phyloP scores from a whole-genome alignment of 805 yeast species.

The Lachancea fermentati region DNA sequence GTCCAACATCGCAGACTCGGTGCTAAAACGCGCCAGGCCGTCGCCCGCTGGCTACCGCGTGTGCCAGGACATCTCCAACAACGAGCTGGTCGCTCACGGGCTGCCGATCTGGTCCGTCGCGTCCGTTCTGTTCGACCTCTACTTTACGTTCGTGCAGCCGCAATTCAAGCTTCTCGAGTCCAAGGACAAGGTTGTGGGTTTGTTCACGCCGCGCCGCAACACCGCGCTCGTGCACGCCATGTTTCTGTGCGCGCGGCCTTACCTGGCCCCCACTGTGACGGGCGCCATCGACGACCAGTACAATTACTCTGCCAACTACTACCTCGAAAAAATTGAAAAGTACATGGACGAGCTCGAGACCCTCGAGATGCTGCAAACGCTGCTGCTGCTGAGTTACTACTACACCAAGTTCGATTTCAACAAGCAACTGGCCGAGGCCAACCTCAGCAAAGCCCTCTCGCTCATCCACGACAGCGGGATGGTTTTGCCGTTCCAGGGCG shows the following conservation, averaged over 20 bases:
- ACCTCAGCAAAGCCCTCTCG: not conserved
- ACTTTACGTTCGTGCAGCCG: conserved; percentile 5
- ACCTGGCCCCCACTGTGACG: not conserved
- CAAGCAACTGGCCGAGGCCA: not conserved
- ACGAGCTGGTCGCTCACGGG: conserved; percentile 2
- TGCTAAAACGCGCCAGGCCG: not conserved
- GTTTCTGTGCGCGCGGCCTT: conserved; percentile 7
- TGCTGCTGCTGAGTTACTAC: conserved; percentile 3
- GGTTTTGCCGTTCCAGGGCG: not conserved
- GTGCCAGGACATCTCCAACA: conserved; percentile 3
- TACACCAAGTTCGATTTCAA: not conserved
- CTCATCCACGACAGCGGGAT: conserved; percentile 1
- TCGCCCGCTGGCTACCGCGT: not conserved
- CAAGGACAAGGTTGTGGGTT: not conserved
- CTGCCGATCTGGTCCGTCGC: conserved; percentile 5
- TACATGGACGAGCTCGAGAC: conserved; percentile 7
- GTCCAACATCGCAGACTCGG: not conserved
- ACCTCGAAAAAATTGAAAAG: not conserved
- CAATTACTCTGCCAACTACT: not conserved
- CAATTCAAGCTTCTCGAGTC: conserved; percentile 4
- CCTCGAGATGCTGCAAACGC: conserved; percentile 4
- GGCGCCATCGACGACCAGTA: not conserved
- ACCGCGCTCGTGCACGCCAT: conserved; percentile 7
- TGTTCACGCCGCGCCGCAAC: conserved; percentile 3
- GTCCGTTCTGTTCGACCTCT: conserved; percentile 1